Evolutionary conservation across 306 rosid species (phyloP).

Genomic region (Cajanus cajan): DNA sequence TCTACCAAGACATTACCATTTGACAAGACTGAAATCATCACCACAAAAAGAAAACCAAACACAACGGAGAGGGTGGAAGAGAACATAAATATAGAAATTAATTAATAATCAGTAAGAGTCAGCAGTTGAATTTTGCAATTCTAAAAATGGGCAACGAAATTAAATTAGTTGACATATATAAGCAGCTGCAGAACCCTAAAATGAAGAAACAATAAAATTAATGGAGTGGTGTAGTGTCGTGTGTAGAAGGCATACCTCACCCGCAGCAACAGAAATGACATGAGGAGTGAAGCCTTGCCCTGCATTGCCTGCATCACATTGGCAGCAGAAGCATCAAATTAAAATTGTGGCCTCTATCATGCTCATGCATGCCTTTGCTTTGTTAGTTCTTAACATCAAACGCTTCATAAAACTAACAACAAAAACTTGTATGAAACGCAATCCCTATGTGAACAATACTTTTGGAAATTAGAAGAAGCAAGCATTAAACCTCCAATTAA

Average conservation of each 20-base stretch:
- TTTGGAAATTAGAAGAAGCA: not conserved
- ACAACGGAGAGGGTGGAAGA: not conserved
- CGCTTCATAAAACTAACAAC: slow-evolving; percentile 21
- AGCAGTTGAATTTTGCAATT: slow-evolving; percentile 3
- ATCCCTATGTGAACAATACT: not conserved
- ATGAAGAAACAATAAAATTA: slow-evolving; percentile 21
- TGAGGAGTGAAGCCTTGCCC: slow-evolving; percentile 88
- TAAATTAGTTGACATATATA: not conserved
- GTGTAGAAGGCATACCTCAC: slow-evolving; percentile 66
- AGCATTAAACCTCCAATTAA: no score
- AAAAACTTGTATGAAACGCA: not conserved
- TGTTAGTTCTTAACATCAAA: not conserved
- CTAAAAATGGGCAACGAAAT: not conserved
- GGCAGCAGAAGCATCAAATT: slow-evolving; percentile 18
- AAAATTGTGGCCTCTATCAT: slow-evolving; percentile 20
- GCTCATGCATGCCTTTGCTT: not conserved
- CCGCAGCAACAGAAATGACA: slow-evolving; percentile 73
- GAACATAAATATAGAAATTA: not conserved
- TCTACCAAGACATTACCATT: not conserved
- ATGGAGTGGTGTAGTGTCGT: no score
- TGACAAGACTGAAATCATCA: slow-evolving; percentile 4
- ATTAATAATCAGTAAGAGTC: not conserved
- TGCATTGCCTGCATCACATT: slow-evolving; percentile 65
- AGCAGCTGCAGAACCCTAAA: slow-evolving; percentile 18
- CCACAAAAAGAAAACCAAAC: not conserved